Base-by-base conservation (phyloP, 2,329 filamentous ascomycete species). In the Sarocladium oryzae region DNA sequence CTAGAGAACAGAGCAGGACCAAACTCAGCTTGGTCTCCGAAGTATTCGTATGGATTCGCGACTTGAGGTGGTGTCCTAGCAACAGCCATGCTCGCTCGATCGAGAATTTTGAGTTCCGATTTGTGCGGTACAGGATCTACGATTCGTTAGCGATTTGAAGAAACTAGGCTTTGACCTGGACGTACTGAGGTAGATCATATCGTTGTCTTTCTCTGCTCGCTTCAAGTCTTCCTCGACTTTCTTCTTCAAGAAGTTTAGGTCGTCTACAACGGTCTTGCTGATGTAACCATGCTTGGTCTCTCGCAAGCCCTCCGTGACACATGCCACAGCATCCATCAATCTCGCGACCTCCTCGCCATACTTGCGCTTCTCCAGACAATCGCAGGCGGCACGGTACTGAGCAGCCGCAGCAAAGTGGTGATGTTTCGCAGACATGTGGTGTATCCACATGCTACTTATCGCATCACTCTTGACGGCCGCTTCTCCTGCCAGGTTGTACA, bases 371-470 rank as follows among this genome's bases (percentile, higher is more conserved):
- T 97, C 93, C 13, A 99, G 67, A 58, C 89, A 93, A 62, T 96
- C 91, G 56, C 89, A 85, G 0, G 93, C 89, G 23, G 92, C 89
- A 13, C 93, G 78, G 60, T 92, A 97, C 64, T 99, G 93, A 0
- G 93, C 93, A 0, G 93, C 93, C 0, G 89, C 92, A 1, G 92
- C 91, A 69, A 99, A 97, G 67, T 97, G 93, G 63, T 96, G 88
- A 63, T 97, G 91, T 66, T 97, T 99, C 5, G 92, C 93, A 23
- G 88, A 91, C 79, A 95, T 91, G 65, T 97, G 92, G 67, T 97
- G 92, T 59, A 99, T 96, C 93, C 92, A 97, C 56, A 93, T 88
- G 52, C 87, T 91, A 64, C 88, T 93, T 58, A 97, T 85, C 15
- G 88, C 85, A 61, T 96, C 85, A 56, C 90, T 96, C 66, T 90